A percentile compares a stretch with the other conserved stretches of the same genome.
Conservation (phyloP, 2,329 filamentous ascomycete species). For the Verticillium nonalfalfae region DNA sequence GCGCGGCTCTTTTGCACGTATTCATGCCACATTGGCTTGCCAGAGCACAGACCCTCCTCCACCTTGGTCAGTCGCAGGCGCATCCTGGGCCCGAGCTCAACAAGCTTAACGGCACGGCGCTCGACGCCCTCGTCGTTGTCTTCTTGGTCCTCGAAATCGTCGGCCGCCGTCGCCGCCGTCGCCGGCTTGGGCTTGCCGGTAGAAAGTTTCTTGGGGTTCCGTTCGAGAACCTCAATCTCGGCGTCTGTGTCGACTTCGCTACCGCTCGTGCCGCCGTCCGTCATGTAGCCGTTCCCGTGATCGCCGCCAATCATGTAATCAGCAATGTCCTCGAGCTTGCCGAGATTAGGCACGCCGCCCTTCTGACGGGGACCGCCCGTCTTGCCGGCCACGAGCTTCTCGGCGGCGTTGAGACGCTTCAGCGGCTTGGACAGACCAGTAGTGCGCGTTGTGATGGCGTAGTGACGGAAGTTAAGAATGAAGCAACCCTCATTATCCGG, state of each 20-base stretch:
- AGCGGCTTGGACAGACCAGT: slow-evolving; percentile 81
- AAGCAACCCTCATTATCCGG: slow-evolving; percentile 62
- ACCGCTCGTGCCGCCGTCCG: slow-evolving; percentile 68
- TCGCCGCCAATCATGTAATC: slow-evolving; percentile 89
- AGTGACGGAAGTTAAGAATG: slow-evolving; percentile 83
- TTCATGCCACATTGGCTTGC: slow-evolving; percentile 96
- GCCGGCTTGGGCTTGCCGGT: slow-evolving; percentile 40
- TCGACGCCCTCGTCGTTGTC: slow-evolving; percentile 57
- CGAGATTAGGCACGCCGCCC: slow-evolving; percentile 76
- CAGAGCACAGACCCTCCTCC: slow-evolving; percentile 84
- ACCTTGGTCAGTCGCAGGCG: slow-evolving; percentile 87
- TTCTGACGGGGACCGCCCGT: slow-evolving; percentile 52
- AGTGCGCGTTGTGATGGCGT: slow-evolving; percentile 86
- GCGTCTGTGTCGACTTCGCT: slow-evolving; percentile 92
- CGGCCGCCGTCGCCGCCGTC: slow-evolving; percentile 34
- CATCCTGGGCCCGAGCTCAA: slow-evolving; percentile 89
- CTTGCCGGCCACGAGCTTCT: slow-evolving; percentile 69
- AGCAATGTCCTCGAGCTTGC: slow-evolving; percentile 85
- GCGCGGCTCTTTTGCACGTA: slow-evolving; percentile 78
- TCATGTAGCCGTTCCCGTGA: slow-evolving; percentile 70
- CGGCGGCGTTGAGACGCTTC: slow-evolving; percentile 76
- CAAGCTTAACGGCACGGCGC: slow-evolving; percentile 81
- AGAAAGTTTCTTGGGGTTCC: slow-evolving; percentile 51
- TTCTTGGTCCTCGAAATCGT: slow-evolving; percentile 23
- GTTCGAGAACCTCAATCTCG: slow-evolving; percentile 79